phyloP scores from a whole-genome alignment of 2,329 filamentous ascomycete genomes.

The Remersonia thermophila region DNA sequence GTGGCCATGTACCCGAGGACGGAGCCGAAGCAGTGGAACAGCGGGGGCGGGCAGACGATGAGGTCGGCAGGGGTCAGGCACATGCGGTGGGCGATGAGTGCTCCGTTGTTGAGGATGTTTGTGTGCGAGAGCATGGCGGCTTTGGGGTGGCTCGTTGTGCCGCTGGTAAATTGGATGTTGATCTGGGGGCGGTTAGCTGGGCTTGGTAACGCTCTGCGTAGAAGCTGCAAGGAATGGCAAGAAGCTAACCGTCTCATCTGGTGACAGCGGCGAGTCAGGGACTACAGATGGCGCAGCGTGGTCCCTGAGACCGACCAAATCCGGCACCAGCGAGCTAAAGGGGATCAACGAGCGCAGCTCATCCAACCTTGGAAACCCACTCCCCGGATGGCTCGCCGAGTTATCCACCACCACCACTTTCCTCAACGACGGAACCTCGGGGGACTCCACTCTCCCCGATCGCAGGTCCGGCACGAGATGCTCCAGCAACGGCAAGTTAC shows the following conservation, averaged over 20 bases:
- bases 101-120: constrained; percentile 86
- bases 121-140: constrained; percentile 79
- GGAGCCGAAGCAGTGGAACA: constrained; percentile 85
- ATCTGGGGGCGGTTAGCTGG: constrained; percentile 29
- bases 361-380: constrained; percentile 31
- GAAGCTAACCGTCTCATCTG: constrained; percentile 46
- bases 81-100: constrained; percentile 76
- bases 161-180: constrained; percentile 95
- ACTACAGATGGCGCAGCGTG: constrained; percentile 22
- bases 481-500: constrained; percentile 37
- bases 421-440: constrained; percentile 54
- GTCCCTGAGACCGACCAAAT: constrained; percentile 7
- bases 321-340: constrained; percentile 29
- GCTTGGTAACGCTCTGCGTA: neutral
- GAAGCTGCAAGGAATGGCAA: neutral
- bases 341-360: constrained; percentile 31
- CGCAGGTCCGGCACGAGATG: constrained; percentile 32
- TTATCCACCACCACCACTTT: constrained; percentile 73
- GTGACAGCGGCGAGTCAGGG: constrained; percentile 36
- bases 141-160: constrained; percentile 85
- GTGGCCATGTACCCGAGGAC: constrained; percentile 95
- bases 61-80: constrained; percentile 60
- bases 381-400: constrained; percentile 33
- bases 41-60: constrained; percentile 72
- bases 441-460: constrained; percentile 23